Evolutionary conservation across 2,329 filamentous ascomycete species (phyloP).

Genomic region (Talaromyces sp.): DNA sequence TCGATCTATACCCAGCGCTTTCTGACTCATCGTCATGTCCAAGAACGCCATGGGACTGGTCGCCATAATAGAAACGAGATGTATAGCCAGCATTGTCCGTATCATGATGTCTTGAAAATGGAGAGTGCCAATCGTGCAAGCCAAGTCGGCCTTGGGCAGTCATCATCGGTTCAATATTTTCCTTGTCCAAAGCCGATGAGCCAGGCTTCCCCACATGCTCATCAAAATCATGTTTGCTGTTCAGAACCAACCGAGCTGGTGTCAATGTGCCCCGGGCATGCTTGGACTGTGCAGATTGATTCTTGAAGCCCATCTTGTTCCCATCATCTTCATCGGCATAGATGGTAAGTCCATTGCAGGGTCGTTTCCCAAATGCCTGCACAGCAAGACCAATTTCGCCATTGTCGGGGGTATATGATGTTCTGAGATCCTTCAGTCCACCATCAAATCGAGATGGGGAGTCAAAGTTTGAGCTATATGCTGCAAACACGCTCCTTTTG

Average conservation of each 20-base stretch:
- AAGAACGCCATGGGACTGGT: conserved; percentile 24
- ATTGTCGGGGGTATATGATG: conserved; percentile 28
- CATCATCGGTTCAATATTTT: conserved; percentile 43
- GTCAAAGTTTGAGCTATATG: conserved; percentile 21
- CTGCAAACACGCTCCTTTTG: conserved; percentile 13
- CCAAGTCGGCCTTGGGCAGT: conserved; percentile 29
- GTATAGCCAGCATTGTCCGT: conserved; percentile 23
- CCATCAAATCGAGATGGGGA: conserved; percentile 17
- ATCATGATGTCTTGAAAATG: conserved; percentile 21
- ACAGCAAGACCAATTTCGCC: conserved; percentile 40
- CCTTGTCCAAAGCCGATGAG: conserved; percentile 30
- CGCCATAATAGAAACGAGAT: conserved; percentile 31
- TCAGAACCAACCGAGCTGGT: conserved; percentile 26
- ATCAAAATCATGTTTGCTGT: conserved; percentile 21
- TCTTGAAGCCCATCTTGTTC: conserved; percentile 8
- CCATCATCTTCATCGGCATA: conserved; percentile 39
- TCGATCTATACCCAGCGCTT: conserved; percentile 32
- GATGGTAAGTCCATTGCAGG: conserved; percentile 36
- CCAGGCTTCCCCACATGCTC: conserved; percentile 14
- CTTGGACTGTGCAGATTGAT: conserved; percentile 10
- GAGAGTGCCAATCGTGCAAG: conserved; percentile 29
- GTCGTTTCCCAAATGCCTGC: conserved; percentile 31
- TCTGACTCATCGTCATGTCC: conserved; percentile 29
- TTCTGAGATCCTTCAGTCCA: conserved; percentile 21
- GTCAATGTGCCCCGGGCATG: conserved; percentile 14